Base-by-base conservation (phyloP, 495 filamentous ascomycete genomes). In the Neurospora africana region DNA sequence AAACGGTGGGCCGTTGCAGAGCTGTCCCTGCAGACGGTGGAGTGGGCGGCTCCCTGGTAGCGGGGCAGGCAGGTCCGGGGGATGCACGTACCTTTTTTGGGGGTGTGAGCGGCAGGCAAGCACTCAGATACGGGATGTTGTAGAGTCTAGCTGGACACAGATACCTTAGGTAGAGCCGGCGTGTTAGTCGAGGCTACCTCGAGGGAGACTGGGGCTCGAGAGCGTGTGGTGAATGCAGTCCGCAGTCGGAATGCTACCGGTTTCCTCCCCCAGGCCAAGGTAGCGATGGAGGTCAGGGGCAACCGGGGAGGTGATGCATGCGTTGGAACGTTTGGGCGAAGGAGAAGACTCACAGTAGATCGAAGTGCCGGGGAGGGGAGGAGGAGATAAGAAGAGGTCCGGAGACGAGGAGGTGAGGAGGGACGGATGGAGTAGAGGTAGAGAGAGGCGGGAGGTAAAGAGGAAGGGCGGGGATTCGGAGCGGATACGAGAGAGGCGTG, bases 31-130 rank as follows among this genome's bases (percentile, higher is more conserved):
- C 53, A 61, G 23, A 70, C 37, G 23, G 69, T 35, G 41, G 53
- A 53, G 41, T 71, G 30, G 69, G 43, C 67, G 70, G 70, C 72
- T 43, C 38, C 70, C 68, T 73, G 65, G 76, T 72, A 74, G 76
- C 69, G 72, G 71, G 75, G 69, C 67, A 39, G 72, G 44, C 41
- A 68, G 74, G 68, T 65, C 69, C 69, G 73, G 73, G 73, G 71
- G 72, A 75, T 79, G 76, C 77, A 78, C 78, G 73, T 80, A 78
- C 78, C 75, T 78, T 71, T 77, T 77, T 77, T 17, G 53, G 53
- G 23, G 2, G 13, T 30, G 30, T 33, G 53, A 65, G 27, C 53
- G 53, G 53, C 53, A 65, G 53, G 53, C 53, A 65, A 65, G 53
- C 53, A 65, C 53, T 65, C 23, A 8, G 15, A 33, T 27, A 65